These are phyloP conservation scores for Petrea volubilis DNA, from an alignment of 257 asterid genomes.

Conservation along the genomic window DNA sequence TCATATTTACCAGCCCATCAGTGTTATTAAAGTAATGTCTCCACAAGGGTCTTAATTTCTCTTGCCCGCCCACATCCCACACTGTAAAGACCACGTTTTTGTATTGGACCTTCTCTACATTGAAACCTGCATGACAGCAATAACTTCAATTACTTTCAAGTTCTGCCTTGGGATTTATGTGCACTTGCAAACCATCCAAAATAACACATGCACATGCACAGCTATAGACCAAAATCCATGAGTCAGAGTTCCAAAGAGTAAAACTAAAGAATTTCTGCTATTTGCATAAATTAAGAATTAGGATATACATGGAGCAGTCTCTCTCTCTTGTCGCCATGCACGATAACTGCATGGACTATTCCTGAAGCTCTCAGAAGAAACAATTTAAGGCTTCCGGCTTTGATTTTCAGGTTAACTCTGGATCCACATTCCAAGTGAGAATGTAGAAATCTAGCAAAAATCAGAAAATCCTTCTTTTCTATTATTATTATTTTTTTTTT, in stretches of 20 bases:
- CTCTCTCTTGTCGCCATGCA: slow-evolving; percentile 11
- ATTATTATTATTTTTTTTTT: too few species aligned
- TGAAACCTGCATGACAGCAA: slow-evolving; percentile 70
- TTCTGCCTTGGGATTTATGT: slow-evolving; percentile 16
- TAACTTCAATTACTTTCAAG: slow-evolving; percentile 22
- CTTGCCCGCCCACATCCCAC: slow-evolving; percentile 99
- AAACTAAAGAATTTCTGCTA: not conserved
- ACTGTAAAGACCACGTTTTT: slow-evolving; percentile 91
- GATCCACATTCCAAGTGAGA: not conserved
- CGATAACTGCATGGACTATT: slow-evolving; percentile 8
- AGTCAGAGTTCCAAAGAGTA: slow-evolving; percentile 6
- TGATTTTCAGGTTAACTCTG: not conserved
- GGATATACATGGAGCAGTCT: not conserved
- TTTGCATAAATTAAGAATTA: slow-evolving; percentile 1
- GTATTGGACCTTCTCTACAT: slow-evolving; percentile 96
- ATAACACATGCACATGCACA: slow-evolving; percentile 1
- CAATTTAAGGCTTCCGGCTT: not conserved
- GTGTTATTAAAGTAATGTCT: slow-evolving; percentile 95
- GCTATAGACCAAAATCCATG: slow-evolving; percentile 6
- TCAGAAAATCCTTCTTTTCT: not conserved
- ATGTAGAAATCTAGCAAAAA: not conserved
- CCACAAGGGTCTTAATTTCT: slow-evolving; percentile 94
- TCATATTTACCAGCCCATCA: slow-evolving; percentile 80
- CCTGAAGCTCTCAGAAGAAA: slow-evolving; percentile 1
- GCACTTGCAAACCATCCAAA: slow-evolving; percentile 11